A percentile compares a stretch with the other conserved stretches of the same genome.
Conservation (phyloP, 805 yeast genomes). For the Huiozyma naganishii region DNA sequence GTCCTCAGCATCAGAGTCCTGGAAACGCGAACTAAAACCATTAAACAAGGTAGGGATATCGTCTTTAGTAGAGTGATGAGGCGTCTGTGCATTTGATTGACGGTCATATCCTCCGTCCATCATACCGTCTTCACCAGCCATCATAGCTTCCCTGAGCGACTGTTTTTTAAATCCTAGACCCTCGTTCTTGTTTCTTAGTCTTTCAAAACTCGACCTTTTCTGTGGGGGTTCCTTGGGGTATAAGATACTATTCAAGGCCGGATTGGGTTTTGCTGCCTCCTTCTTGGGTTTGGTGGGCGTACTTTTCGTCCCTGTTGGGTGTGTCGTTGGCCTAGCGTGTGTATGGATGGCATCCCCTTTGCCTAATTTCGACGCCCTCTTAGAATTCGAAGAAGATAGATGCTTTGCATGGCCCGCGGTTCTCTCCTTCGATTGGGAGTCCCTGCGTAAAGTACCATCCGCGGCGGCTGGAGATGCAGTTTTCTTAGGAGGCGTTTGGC, state of each 20-base stretch:
- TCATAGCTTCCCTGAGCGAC: slow-evolving; percentile 11
- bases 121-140: slow-evolving; percentile 19
- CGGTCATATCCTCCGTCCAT: slow-evolving; percentile 6
- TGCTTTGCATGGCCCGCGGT: neutral
- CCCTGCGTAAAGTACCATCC: neutral
- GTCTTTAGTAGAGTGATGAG: no score
- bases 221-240: slow-evolving; percentile 32
- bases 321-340: slow-evolving; percentile 13
- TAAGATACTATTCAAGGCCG: slow-evolving; percentile 9
- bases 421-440: neutral
- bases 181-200: slow-evolving; percentile 26
- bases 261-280: slow-evolving; percentile 4
- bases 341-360: neutral
- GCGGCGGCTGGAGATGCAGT: slow-evolving; percentile 4
- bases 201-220: slow-evolving; percentile 49
- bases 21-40: slow-evolving; percentile 37
- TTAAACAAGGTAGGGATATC: no score
- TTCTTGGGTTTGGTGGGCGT: slow-evolving; percentile 12
- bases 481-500: slow-evolving; percentile 4
- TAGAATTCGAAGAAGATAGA: no score
- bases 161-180: slow-evolving; percentile 30
- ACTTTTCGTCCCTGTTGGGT: slow-evolving; percentile 7
- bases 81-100: no score
- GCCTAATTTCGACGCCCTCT: neutral
- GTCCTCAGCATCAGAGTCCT: slow-evolving; percentile 54